A percentile compares a stretch with the other conserved stretches of the same genome.
These are phyloP conservation scores for Trichoderma sp. DNA, from an alignment of 2,329 filamentous ascomycete genomes.

Conservation along the genomic window DNA sequence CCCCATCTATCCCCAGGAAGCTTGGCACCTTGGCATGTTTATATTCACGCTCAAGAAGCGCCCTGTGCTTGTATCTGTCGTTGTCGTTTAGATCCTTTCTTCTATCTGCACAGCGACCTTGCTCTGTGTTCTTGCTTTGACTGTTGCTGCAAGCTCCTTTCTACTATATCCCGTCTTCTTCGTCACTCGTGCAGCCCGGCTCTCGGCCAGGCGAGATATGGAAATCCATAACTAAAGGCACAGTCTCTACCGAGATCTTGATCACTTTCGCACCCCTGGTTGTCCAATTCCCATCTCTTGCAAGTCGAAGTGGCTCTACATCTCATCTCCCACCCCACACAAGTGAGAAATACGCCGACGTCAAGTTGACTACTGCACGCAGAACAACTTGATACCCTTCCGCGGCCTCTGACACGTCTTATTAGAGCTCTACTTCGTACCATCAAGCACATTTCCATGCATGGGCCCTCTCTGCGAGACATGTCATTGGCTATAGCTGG, in stretches of 20 bases:
- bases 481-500: conserved; percentile 19
- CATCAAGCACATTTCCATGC: neutral
- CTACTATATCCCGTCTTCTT: neutral
- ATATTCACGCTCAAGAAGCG: neutral
- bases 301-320: neutral
- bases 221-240: neutral
- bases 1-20: neutral
- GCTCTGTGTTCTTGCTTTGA: neutral
- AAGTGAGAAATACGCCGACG: neutral
- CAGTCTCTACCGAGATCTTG: conserved; percentile 3
- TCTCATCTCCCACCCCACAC: neutral
- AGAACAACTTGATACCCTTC: neutral
- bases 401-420: neutral
- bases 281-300: neutral
- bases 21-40: neutral
- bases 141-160: neutral
- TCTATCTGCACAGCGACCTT: neutral
- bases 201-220: neutral
- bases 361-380: neutral
- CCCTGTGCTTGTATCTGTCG: neutral
- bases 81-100: neutral
- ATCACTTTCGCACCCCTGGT: neutral
- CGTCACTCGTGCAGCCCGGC: neutral
- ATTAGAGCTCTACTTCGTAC: neutral
- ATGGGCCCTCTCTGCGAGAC: neutral